Percentiles rank a stretch among this genome's conserved stretches.
Evolutionary conservation across 2,329 filamentous ascomycete species (phyloP).

Genomic region (Trichoderma atroviride): DNA sequence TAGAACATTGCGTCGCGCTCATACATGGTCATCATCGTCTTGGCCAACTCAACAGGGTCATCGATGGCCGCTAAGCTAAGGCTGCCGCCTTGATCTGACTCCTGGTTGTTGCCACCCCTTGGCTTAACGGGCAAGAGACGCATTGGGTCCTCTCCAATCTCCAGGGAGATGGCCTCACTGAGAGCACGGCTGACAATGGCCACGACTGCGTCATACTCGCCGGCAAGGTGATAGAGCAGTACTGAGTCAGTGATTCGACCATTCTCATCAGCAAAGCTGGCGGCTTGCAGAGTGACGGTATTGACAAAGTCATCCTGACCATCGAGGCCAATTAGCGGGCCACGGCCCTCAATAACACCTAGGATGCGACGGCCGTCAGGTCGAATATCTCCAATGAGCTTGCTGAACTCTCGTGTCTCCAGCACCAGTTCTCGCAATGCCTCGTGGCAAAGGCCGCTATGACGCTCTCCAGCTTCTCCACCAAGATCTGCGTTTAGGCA

Average conservation of each 20-base stretch:
- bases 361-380: constrained; percentile 82
- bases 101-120: constrained; percentile 50
- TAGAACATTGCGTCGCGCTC: constrained; percentile 64
- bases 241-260: constrained; percentile 93
- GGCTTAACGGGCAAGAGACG: constrained; percentile 80
- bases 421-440: constrained; percentile 90
- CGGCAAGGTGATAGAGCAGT: constrained; percentile 88
- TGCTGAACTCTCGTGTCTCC: constrained; percentile 95
- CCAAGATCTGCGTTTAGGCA: constrained; percentile 86
- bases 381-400: constrained; percentile 87
- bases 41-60: constrained; percentile 61
- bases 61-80: constrained; percentile 63
- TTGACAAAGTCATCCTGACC: constrained; percentile 84
- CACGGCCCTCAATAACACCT: constrained; percentile 84
- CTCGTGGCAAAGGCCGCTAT: constrained; percentile 84
- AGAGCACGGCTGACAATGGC: constrained; percentile 85
- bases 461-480: constrained; percentile 72
- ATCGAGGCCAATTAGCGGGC: constrained; percentile 76
- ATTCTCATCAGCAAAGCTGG: constrained; percentile 90
- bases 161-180: constrained; percentile 84
- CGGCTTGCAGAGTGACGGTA: constrained; percentile 90
- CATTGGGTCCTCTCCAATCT: constrained; percentile 79
- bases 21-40: constrained; percentile 66
- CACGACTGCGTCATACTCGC: constrained; percentile 94
- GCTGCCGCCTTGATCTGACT: constrained; percentile 52